Evolutionary conservation across 805 yeast genomes (phyloP), one percentile per base, ranked within the genome.

Genomic region (Candida hispaniensis): DNA sequence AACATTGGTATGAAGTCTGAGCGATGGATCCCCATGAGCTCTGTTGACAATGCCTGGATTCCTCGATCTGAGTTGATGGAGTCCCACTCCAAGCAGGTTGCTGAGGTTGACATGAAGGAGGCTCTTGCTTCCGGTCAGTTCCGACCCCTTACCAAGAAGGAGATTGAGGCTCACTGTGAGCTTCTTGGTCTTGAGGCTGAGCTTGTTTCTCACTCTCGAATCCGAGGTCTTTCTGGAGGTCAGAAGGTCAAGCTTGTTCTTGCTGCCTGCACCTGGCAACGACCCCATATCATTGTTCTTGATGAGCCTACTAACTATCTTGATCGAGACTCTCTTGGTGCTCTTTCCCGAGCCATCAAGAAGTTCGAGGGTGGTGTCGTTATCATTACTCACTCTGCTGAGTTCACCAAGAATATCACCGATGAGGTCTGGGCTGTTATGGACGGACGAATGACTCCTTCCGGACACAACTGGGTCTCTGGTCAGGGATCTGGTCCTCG

Each of bases 401-500:
- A 91, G 76, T 91, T 91, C 83, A 91, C 98, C 68, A 83, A 88
- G 78, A 83, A 86, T 65, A 70, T 91, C 67, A 91, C 98, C 64
- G 97, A 91, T 71, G 99, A 91, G 77, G 97, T 91, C 60, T 91
- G 99, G 99, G 95, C 98, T 60, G 98, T 91, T 51, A 61, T 81
- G 51, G 86, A 88, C 72, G 99, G 99, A 80, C 67, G 54, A 54
- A 91, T 91, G 99, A 81, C 94, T 61, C 98, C 98, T 67, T 91
- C 99, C 54, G 99, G 99, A 66, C 98, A 91, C 74, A 93, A 91
- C 80, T 91, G 99, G 99, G 99, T 91, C 57, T 75, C 81, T 58
- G 99, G 99, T 69, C 99, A 91, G 75, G 99, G 99, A 73, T 56
- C 95, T 62, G 99, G 99, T 73, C 98, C 99, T 70, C 86, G 99